Evolutionary conservation across 2,329 filamentous ascomycete species (phyloP), one percentile per base, ranked within the genome.

Genomic region (Gaeumannomyces tritici): DNA sequence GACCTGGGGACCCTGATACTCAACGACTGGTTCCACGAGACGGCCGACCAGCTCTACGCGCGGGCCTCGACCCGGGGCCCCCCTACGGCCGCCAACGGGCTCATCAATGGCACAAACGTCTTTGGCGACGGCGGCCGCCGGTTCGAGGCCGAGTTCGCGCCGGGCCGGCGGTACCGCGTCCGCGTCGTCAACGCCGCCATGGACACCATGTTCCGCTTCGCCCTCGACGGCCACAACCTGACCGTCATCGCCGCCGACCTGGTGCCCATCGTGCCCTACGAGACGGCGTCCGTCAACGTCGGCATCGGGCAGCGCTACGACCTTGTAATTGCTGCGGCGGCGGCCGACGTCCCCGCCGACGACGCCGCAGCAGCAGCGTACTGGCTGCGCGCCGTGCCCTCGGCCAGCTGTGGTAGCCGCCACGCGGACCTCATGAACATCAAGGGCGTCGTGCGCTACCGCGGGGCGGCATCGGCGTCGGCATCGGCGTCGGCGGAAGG

Each of bases 231-330:
- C 21, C 80, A 83, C 67, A 72, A 71, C 5, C 66, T 83, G 65
- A 77, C 73, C 0, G 77, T 83, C 47, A 76, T 82, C 55, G 73
- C 77, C 6, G 75, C 73, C 63, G 80, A 83, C 66, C 78, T 80
- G 51, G 77, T 81, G 1, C 73, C 77, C 0, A 70, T 81, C 62
- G 66, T 75, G 61, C 81, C 82, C 1, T 84, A 82, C 66, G 73
- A 72, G 2, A 79, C 78, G 0, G 70, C 77, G 5, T 71, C 76
- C 15, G 70, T 85, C 28, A 77, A 73, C 27, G 73, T 85, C 27
- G 73, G 70, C 47, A 73, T 77, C 51, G 75, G 76, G 59, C 70
- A 77, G 67, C 73, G 61, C 3, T 62, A 62, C 55, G 55, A 62
- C 13, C n/a, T 62, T 11, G 26, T 62, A 11, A n/a, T n/a, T n/a